A percentile compares a stretch with the other conserved stretches of the same genome.
Evolutionary conservation across 2,329 filamentous ascomycete species (phyloP).

Genomic region (Cordyceps fumosorosea): DNA sequence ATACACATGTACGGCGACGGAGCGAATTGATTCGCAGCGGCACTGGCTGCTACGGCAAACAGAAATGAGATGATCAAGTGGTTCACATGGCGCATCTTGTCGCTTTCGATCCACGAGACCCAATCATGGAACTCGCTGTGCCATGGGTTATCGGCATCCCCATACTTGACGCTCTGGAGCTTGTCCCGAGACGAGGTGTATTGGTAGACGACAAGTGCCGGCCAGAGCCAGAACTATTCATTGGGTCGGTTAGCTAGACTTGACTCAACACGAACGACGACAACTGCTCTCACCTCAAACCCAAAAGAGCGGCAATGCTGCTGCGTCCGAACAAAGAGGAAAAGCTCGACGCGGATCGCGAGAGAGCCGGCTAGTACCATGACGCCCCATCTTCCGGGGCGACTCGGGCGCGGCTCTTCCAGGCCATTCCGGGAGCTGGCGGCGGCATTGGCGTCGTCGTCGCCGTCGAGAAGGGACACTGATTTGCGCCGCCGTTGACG

Average conservation of each 20-base stretch:
- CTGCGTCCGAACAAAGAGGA: slow-evolving; percentile 38
- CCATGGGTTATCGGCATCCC: slow-evolving; percentile 41
- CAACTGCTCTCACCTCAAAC: slow-evolving; percentile 34
- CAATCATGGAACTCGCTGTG: slow-evolving; percentile 42
- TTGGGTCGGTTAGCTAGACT: too few relatives aligned
- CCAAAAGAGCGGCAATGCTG: slow-evolving; percentile 46
- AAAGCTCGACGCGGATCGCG: slow-evolving; percentile 41
- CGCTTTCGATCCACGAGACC: slow-evolving; percentile 38
- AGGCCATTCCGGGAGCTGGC: neutral
- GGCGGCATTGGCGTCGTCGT: neutral
- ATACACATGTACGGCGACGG: slow-evolving; percentile 49
- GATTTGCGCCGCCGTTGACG: neutral
- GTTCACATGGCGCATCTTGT: slow-evolving; percentile 30
- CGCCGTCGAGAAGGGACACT: neutral
- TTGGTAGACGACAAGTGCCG: slow-evolving; percentile 32
- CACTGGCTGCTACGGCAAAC: slow-evolving; percentile 38
- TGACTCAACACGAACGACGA: neutral
- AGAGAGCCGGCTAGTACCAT: slow-evolving; percentile 38
- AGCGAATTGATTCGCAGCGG: slow-evolving; percentile 31
- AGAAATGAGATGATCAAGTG: slow-evolving; percentile 28
- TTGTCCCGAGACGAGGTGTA: slow-evolving; percentile 39
- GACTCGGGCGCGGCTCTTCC: slow-evolving; percentile 26
- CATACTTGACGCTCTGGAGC: slow-evolving; percentile 29
- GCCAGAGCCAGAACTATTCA: slow-evolving; percentile 8
- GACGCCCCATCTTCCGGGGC: slow-evolving; percentile 41